These are phyloP conservation scores for Microcos paniculata DNA, from an alignment of 345 rosid genomes.

Conservation along the genomic window DNA sequence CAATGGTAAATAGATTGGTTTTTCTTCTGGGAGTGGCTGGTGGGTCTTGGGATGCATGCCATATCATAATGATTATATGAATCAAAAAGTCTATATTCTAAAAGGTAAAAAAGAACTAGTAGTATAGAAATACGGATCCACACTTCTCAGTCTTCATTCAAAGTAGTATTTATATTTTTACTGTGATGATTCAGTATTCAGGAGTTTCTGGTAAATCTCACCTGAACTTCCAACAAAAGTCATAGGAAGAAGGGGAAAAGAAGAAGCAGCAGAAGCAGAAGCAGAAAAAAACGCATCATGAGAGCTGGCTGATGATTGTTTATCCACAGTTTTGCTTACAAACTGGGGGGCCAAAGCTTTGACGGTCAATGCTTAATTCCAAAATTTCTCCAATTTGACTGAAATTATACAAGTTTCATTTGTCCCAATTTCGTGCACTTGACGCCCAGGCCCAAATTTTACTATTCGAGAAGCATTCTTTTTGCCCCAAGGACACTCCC, in stretches of 20 bases:
- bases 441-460: background rate
- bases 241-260: background rate
- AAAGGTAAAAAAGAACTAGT: background rate
- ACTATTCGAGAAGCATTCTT: background rate
- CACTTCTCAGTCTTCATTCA: background rate
- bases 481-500: background rate
- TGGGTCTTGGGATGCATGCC: background rate
- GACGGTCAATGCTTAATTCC: background rate
- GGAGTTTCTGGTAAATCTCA: background rate
- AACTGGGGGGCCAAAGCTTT: background rate
- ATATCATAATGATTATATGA: background rate
- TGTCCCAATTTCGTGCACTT: background rate
- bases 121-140: background rate
- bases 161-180: background rate
- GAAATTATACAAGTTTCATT: background rate
- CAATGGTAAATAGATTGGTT: background rate
- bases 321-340: background rate
- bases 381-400: background rate
- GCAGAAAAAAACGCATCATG: background rate
- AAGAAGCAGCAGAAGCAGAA: no score
- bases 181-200: background rate
- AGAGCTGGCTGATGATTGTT: background rate
- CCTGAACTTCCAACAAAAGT: background rate
- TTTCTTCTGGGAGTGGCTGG: no score
- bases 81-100: background rate